A percentile compares a stretch with the other conserved stretches of the same genome.
These are phyloP conservation scores for Sugiyamaella marilandica DNA, from an alignment of 805 yeast genomes.

Conservation along the genomic window DNA sequence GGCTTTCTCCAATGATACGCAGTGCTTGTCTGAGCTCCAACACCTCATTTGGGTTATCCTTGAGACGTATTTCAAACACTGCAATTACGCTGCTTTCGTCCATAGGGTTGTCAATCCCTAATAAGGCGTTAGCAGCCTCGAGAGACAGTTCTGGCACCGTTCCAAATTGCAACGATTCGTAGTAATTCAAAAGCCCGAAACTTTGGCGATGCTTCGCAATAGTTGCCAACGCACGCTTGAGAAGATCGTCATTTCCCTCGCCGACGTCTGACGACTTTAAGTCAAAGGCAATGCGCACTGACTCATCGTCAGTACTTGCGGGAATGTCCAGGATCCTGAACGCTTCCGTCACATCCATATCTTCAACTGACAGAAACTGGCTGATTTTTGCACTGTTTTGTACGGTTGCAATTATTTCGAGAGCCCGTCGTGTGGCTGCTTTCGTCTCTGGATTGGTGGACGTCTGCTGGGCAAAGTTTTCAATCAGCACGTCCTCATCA, in stretches of 20 bases:
- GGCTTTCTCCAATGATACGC: conserved; percentile 48
- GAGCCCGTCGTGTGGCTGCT: conserved; percentile 13
- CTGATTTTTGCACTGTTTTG: conserved; percentile 13
- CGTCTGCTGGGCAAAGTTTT: conserved; percentile 9
- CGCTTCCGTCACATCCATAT: conserved; percentile 45
- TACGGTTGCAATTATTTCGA: conserved; percentile 19
- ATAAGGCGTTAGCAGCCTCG: conserved; percentile 42
- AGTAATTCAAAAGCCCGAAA: conserved; percentile 25
- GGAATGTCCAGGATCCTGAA: conserved; percentile 48
- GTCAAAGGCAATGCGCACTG: conserved; percentile 69
- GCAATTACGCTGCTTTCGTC: conserved; percentile 54
- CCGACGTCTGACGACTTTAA: conserved; percentile 50
- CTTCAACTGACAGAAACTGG: conserved; percentile 37
- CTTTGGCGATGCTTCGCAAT: conserved; percentile 30
- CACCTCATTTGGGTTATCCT: conserved; percentile 45
- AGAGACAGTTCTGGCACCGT: conserved; percentile 23
- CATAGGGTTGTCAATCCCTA: conserved; percentile 50
- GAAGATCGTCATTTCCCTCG: conserved; percentile 14
- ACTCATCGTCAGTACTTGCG: conserved; percentile 58
- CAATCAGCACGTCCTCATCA: conserved; percentile 18
- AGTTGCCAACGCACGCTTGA: conserved; percentile 25
- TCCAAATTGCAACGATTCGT: conserved; percentile 24
- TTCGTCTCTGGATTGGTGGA: conserved; percentile 10
- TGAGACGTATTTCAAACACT: conserved; percentile 45
- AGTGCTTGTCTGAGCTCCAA: conserved; percentile 55